These are phyloP conservation scores for Musa beccarii DNA, from an alignment of 176 grass and related monocot genomes.

Conservation along the genomic window DNA sequence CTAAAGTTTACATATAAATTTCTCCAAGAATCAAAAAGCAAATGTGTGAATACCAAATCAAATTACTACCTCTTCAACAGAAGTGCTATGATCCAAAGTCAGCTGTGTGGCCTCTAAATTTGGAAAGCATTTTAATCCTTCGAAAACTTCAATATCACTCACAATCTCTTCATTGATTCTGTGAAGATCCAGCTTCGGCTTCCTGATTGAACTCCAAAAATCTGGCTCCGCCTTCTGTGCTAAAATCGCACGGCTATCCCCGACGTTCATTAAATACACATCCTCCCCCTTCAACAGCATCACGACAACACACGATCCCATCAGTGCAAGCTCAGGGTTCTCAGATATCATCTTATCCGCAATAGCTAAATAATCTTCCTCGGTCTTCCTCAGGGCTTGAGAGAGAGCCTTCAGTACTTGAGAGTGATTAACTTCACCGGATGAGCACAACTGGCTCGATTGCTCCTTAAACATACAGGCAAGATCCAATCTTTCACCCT, in stretches of 20 bases:
- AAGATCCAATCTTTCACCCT: background rate
- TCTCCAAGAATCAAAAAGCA: background rate
- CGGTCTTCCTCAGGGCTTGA: constrained; percentile 55
- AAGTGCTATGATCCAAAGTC: constrained; percentile 89
- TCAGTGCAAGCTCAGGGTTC: constrained; percentile 81
- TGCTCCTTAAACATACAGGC: constrained; percentile 27
- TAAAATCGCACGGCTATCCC: constrained; percentile 81
- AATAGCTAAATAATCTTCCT: constrained; percentile 59
- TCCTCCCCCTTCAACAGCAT: constrained; percentile 89
- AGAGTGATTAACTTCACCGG: constrained; percentile 25
- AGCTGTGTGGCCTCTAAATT: constrained; percentile 65
- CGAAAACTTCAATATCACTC: constrained; percentile 31
- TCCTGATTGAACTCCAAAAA: constrained; percentile 7
- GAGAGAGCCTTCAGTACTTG: constrained; percentile 77
- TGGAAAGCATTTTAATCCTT: background rate
- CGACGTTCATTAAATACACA: constrained; percentile 94
- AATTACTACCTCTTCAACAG: constrained; percentile 40
- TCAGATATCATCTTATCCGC: constrained; percentile 68
- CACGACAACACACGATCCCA: constrained; percentile 85
- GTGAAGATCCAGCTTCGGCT: constrained; percentile 41
- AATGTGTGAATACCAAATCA: background rate
- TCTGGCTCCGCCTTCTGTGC: constrained; percentile 27
- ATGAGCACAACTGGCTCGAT: constrained; percentile 3
- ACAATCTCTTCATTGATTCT: constrained; percentile 47
- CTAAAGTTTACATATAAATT: background rate